Evolutionary conservation across 306 rosid genomes (phyloP).

Genomic region (Cucumis hystrix): DNA sequence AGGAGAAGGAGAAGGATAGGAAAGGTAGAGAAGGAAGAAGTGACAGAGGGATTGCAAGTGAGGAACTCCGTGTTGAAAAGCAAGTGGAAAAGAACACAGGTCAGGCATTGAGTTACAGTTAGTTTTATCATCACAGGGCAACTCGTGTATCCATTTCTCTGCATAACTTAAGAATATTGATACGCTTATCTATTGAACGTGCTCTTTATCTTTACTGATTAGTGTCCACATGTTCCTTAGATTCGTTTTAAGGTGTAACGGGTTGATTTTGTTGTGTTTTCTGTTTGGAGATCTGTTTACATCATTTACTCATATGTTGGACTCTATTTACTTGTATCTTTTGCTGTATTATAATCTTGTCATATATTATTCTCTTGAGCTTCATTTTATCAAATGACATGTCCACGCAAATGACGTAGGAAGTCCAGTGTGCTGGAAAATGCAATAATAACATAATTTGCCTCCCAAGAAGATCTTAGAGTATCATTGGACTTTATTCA

Average conservation of each 20-base stretch:
- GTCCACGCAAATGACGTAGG: background rate
- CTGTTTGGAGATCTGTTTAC: background rate
- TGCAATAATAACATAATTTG: background rate
- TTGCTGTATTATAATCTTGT: background rate
- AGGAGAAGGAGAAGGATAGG: constrained; percentile 56
- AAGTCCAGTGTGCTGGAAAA: background rate
- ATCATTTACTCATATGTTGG: background rate
- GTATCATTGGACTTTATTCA: background rate
- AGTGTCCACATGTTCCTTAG: background rate
- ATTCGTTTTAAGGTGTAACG: background rate
- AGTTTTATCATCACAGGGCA: background rate
- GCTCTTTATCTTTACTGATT: background rate
- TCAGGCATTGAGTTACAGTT: constrained; percentile 24
- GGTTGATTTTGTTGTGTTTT: background rate
- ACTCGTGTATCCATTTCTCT: background rate
- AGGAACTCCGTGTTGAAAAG: constrained; percentile 47
- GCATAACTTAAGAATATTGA: background rate
- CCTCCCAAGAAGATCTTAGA: background rate
- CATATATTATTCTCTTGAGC: background rate
- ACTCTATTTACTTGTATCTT: background rate
- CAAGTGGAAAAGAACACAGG: constrained; percentile 64
- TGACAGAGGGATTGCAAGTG: constrained; percentile 47
- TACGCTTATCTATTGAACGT: background rate
- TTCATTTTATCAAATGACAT: background rate
- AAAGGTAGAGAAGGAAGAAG: constrained; percentile 55